Evolutionary conservation across 139 green algal species (phyloP), one percentile per base, ranked within the genome.

Genomic region (Gonium pectorale): DNA sequence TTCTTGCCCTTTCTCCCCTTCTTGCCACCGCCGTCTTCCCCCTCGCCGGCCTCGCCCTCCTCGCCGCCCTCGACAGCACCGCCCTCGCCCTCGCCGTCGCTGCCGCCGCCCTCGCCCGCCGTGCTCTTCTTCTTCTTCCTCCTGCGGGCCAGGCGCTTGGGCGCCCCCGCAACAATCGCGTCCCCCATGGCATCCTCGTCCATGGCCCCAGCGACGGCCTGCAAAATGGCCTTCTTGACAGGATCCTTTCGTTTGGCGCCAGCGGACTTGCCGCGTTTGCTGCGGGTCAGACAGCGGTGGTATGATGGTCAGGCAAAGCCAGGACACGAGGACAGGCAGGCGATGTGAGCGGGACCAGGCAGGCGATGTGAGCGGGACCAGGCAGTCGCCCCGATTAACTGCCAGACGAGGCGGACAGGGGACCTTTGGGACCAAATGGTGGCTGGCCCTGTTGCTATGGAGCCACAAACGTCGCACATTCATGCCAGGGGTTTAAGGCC

Each of bases 151-250:
- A 44, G 17, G 1, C 33, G 11, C 73, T 69, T 81, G 15, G 15
- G 29, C 9, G 19, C 44, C 31, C 62, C 77, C 21, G 62, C 62
- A 9, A 15, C 44, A 3, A 73, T 41, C 31, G 60, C 77, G 0
- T 83, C 77, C 40, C 77, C 77, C 77, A 83, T 83, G 31, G n/a
- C 66, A 24, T 73, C 60, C 62, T 83, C 77, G 49, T 83, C 77
- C 43, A 83, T 83, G 62, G 41, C 77, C 6, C n/a, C 62, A 0
- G 77, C 77, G 31, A 83, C 62, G 4, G 22, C n/a, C 26, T 24
- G 22, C 31, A 83, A 31, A 27, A 73, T 24, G 29, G n/a, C 9
- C 0, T 11, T 7, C 77, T 82, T 82, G 29, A 41, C 40, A 17
- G 49, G 49, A 17, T 56, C 49, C 13, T 17, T 17, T 17, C 49